phyloP scores from a whole-genome alignment of 2,329 filamentous ascomycete species.

The Alternaria arborescens region DNA sequence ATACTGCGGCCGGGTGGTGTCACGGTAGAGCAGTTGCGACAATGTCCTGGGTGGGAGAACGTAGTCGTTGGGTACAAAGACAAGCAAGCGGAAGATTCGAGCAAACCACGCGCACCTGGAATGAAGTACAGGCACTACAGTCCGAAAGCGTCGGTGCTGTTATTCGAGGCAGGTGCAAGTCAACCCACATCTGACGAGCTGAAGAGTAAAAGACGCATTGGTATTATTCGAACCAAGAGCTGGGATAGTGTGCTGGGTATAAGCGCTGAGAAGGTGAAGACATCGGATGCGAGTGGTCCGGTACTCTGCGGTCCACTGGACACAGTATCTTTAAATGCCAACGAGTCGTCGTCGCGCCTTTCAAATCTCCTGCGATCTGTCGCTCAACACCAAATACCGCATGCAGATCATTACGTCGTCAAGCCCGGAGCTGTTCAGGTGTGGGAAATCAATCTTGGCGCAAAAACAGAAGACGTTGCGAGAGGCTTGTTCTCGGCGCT shows the following conservation, averaged over 20 bases:
- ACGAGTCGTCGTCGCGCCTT: conserved; percentile 9
- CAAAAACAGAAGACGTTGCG: conserved; percentile 76
- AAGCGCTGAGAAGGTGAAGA: conserved; percentile 2
- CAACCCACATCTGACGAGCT: conserved; percentile 42
- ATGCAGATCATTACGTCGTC: conserved; percentile 32
- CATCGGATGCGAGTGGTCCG: conserved; percentile 10
- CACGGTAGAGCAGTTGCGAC: conserved; percentile 78
- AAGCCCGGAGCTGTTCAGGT: conserved; percentile 39
- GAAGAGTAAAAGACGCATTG: conserved; percentile 45
- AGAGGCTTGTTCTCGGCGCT: conserved; percentile 88
- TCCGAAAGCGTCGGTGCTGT: conserved; percentile 82
- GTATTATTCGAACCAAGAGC: conserved; percentile 49
- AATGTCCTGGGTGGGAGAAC: conserved; percentile 80
- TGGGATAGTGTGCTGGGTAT: conserved; percentile 38
- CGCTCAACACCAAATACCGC: conserved; percentile 45
- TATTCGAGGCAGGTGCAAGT: conserved; percentile 72
- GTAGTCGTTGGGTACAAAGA: conserved; percentile 83
- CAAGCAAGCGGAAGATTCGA: conserved; percentile 67
- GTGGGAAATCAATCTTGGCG: conserved; percentile 78
- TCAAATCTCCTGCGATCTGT: conserved; percentile 49
- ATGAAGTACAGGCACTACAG: conserved; percentile 99
- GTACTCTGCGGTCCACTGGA: conserved; percentile 20
- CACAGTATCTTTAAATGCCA: not conserved
- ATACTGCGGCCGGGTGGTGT: conserved; percentile 89
- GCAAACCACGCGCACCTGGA: conserved; percentile 80